These are phyloP conservation scores for Tricholoma sp. DNA, from an alignment of 768 basidiomycete genomes.

Conservation along the genomic window DNA sequence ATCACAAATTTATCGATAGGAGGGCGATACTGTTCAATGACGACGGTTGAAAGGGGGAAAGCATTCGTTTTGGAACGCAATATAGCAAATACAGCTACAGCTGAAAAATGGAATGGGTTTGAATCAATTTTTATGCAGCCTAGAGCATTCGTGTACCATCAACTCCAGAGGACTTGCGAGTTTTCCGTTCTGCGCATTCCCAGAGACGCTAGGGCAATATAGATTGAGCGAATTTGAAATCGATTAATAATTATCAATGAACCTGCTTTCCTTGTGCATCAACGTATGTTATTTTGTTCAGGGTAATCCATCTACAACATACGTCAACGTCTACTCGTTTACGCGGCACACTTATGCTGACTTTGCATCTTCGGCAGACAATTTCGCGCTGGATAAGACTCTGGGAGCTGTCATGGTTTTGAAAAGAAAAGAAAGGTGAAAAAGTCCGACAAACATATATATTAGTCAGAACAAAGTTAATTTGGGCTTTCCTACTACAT, in stretches of 20 bases:
- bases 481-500: too few species aligned
- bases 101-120: constrained; percentile 31
- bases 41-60: constrained; percentile 72
- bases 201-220: constrained; percentile 57
- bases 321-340: background rate
- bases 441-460: too few species aligned
- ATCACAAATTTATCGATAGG: constrained; percentile 74
- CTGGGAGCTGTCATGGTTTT: constrained; percentile 27
- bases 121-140: background rate
- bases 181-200: constrained; percentile 86
- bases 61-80: constrained; percentile 68
- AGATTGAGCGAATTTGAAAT: constrained; percentile 1
- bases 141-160: constrained; percentile 53
- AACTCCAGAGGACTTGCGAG: constrained; percentile 67
- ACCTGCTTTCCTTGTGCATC: constrained; percentile 79
- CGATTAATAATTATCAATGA: constrained; percentile 7
- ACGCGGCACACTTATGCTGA: constrained; percentile 21
- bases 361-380: constrained; percentile 56
- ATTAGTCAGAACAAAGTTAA: too few species aligned
- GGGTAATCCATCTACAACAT: constrained; percentile 67
- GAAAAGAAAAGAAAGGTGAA: too few species aligned
- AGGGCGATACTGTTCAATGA: constrained; percentile 92
- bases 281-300: constrained; percentile 76
- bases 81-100: constrained; percentile 80
- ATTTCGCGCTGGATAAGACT: constrained; percentile 46